Evolutionary conservation across 768 basidiomycete genomes (phyloP).

Genomic region (Lenzites betulinus): DNA sequence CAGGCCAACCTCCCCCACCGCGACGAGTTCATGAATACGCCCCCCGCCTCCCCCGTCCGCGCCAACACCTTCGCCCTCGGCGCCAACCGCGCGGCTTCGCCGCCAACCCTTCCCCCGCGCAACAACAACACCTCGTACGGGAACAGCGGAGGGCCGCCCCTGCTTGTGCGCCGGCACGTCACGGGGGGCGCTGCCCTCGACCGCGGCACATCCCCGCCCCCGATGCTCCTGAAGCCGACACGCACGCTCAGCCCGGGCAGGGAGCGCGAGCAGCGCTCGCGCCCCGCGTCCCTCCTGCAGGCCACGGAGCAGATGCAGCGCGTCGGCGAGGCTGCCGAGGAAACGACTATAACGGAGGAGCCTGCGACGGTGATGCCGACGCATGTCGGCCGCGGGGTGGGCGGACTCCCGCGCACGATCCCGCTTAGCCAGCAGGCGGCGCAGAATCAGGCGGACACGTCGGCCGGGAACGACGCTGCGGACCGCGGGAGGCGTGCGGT

Average conservation of each 20-base stretch:
- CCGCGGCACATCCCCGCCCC: slow-evolving; percentile 25
- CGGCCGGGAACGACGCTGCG: neutral
- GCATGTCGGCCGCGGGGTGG: slow-evolving; percentile 48
- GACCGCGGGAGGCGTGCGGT: neutral
- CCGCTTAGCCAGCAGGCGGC: slow-evolving; percentile 35
- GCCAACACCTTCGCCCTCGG: slow-evolving; percentile 32
- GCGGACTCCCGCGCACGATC: slow-evolving; percentile 54
- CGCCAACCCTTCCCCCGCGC: slow-evolving; percentile 16
- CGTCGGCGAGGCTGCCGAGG: slow-evolving; percentile 7
- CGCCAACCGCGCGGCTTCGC: slow-evolving; percentile 13
- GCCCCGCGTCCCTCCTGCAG: slow-evolving; percentile 8
- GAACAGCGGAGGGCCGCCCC: slow-evolving; percentile 17
- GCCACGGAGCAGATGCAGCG: slow-evolving; percentile 14
- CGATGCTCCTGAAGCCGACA: slow-evolving; percentile 43
- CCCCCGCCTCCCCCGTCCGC: slow-evolving; percentile 35
- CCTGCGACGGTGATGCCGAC: slow-evolving; percentile 33
- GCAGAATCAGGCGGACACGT: too few species aligned
- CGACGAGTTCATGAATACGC: slow-evolving; percentile 35
- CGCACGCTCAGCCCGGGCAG: slow-evolving; percentile 38
- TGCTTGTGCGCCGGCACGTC: slow-evolving; percentile 28
- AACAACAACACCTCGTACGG: neutral
- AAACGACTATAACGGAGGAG: neutral
- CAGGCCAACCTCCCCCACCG: slow-evolving; percentile 66
- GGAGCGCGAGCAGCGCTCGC: slow-evolving; percentile 8
- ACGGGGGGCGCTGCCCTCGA: slow-evolving; percentile 28